Evolutionary conservation across 129 eudicot genomes (phyloP).

Genomic region (Tagetes erecta): DNA sequence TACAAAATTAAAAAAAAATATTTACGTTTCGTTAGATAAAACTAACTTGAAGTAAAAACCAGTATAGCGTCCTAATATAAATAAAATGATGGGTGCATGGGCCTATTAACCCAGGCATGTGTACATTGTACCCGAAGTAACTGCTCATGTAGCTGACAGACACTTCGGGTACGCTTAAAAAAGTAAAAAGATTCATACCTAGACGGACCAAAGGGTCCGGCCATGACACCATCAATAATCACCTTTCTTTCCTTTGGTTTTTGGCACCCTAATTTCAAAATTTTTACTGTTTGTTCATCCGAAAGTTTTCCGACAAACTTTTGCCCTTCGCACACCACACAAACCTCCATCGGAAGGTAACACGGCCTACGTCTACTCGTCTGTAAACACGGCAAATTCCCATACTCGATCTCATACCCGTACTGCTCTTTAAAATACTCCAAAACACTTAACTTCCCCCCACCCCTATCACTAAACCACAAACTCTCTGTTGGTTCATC

Average conservation of each 20-base stretch:
- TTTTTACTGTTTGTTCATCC: constrained; percentile 83
- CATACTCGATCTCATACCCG: constrained; percentile 65
- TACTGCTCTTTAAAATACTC: constrained; percentile 83
- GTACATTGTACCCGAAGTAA: no score
- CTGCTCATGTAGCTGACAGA: no score
- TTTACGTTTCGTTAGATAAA: no score
- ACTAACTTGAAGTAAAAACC: no score
- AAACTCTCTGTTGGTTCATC: constrained; percentile 72
- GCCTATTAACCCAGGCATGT: no score
- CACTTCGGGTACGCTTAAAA: background rate
- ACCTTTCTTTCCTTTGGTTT: constrained; percentile 76
- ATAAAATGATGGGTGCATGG: no score
- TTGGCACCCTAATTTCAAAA: constrained; percentile 86
- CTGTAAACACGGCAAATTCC: constrained; percentile 90
- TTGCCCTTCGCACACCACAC: constrained; percentile 92
- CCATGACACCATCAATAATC: constrained; percentile 79
- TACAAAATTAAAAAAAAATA: no score
- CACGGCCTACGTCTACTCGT: constrained; percentile 81
- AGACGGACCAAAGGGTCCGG: constrained; percentile 87
- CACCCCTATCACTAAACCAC: constrained; percentile 74
- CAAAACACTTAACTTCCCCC: constrained; percentile 55
- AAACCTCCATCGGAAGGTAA: constrained; percentile 96
- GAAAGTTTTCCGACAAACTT: constrained; percentile 92
- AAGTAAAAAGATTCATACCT: constrained; percentile 42
- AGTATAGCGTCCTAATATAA: no score